Evolutionary conservation across 2,329 filamentous ascomycete genomes (phyloP), one percentile per base, ranked within the genome.

Genomic region (Orbilia javanica): DNA sequence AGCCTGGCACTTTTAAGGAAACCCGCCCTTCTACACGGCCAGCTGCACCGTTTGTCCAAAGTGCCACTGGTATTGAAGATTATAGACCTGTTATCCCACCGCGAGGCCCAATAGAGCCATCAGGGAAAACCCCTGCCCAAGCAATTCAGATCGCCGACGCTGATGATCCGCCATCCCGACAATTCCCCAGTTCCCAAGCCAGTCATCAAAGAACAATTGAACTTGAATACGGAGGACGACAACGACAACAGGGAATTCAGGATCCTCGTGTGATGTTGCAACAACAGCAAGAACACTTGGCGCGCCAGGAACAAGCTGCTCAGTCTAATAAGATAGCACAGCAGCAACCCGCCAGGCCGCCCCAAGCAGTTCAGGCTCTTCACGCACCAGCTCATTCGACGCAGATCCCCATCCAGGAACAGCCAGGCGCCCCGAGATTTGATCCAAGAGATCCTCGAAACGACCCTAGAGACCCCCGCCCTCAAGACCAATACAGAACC

Each of bases 1-100:
- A 77, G 27, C 73, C 73, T 13, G 73, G 73, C 22, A 70, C 67
- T 2, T 77, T 77, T n/a, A 77, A 77, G 60, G 73, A 77, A 52
- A 66, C 66, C 10, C 48, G 73, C 11, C 73, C 73, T 31, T 50
- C 73, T n/a, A 22, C 66, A 11, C 55, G 73, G 52, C 65, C 50
- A 36, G 39, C 55, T 39, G 36, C n/a, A 25, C 60, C 79, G 7
- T 78, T 79, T 48, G 79, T 79, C 18, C 74, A 66, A 22, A 79
- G 76, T 31, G 79, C 57, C 22, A 68, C 18, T 4, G 79, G 79
- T 48, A 80, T 79, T 20, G 69, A 80, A 48, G 70, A 72, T 22
- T 72, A 68, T 27, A 67, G 75, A 42, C 13, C 44, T 13, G 73
- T 74, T 39, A 74, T 67, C 18, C 79, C 75, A n/a, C 52, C 74